Evolutionary conservation across 768 basidiomycete species (phyloP), one percentile per base, ranked within the genome.

Genomic region (Chalciporus piperatus): DNA sequence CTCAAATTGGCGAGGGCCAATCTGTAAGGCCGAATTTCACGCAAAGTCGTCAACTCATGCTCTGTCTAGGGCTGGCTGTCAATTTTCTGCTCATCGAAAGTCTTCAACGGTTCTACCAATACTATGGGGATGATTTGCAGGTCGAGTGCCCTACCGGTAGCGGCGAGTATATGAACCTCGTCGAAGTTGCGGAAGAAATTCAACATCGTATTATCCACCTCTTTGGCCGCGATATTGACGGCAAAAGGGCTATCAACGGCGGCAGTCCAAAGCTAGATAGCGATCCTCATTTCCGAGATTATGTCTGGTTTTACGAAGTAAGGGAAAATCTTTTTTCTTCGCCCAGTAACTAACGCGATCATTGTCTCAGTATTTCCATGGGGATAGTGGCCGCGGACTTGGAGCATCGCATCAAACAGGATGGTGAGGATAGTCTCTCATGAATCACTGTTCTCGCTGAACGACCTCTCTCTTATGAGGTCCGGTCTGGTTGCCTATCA

Each of bases 201-300:
- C 97, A 98, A 69, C 96, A 98, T 65, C 87, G 97, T n/a, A 85
- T 98, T 55, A 99, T 98, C 50, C 94, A 98, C 69, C 93, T 99
- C 61, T 99, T 99, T 63, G 86, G 91, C n/a, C 84, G 94, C 23
- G 96, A 99, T 65, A 69, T 81, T 55, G 80, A 91, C 53, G 94
- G 95, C 10, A 79, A 82, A 54, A 78, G 97, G 37, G 94, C 97
- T 0, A 89, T 87, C 16, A 98, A 99, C 64, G 97, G 95, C 17
- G 92, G 92, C 7, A 88, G 88, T 62, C 76, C 81, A 32, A 89
- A 85, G 67, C 72, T 99, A 57, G 91, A 99, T 69, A 76, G 80
- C 51, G 97, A 99, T 67, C 92, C 94, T 14, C 81, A 97, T 73
- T 99, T 98, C 82, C 81, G 93, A 41, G 95, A 98, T 69, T 98